Evolutionary conservation across 1,284 basidiomycete species (phyloP).

Genomic region (Takashimella koratensis): DNA sequence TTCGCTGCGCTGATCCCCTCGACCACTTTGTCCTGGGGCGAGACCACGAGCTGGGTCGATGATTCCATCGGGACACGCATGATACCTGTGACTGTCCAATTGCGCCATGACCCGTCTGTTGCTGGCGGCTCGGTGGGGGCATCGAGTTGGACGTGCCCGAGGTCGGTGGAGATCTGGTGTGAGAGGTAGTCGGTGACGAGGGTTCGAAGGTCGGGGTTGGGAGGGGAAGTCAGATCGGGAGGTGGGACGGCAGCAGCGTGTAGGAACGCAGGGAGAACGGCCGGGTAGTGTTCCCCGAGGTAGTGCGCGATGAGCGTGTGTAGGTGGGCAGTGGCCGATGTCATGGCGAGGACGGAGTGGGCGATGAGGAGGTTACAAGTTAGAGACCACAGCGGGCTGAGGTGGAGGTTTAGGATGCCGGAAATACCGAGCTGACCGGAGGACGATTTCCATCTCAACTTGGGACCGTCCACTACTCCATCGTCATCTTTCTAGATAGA

Average conservation of each 20-base stretch:
- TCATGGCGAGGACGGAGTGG: not conserved
- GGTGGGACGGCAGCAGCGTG: slow-evolving; percentile 20
- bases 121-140: not conserved
- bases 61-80: slow-evolving; percentile 17
- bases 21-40: slow-evolving; percentile 18
- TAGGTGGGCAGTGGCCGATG: slow-evolving; percentile 8
- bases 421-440: too few species aligned
- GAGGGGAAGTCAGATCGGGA: slow-evolving; percentile 22
- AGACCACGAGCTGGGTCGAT: too few species aligned
- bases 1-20: slow-evolving; percentile 38
- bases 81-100: slow-evolving; percentile 22
- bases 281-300: slow-evolving; percentile 35
- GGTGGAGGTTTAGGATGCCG: too few species aligned
- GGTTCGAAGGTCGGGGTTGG: slow-evolving; percentile 37
- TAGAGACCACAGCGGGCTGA: too few species aligned
- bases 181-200: slow-evolving; percentile 33
- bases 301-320: slow-evolving; percentile 42
- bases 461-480: too few species aligned
- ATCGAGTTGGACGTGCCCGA: slow-evolving; percentile 12
- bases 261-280: slow-evolving; percentile 37
- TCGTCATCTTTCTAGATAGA: too few species aligned
- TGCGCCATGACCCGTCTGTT: slow-evolving; percentile 17
- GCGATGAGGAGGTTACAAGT: too few species aligned
- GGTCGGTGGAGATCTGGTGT: slow-evolving; percentile 16
- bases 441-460: too few species aligned